phyloP scores from a whole-genome alignment of 148 eudicot genomes.

The Fagopyrum esculentum region DNA sequence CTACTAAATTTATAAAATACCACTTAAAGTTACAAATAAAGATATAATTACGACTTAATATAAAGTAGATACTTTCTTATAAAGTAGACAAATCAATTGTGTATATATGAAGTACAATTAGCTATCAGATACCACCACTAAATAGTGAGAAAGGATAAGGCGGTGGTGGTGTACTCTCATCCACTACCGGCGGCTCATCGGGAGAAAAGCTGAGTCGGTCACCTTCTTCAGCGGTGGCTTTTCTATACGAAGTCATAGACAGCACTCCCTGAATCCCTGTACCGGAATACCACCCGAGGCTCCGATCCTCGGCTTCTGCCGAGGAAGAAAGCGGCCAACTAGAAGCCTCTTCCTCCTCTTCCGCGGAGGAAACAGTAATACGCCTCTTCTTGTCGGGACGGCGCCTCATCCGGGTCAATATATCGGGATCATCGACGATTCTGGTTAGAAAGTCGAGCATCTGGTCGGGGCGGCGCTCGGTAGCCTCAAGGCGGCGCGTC shows the following conservation, averaged over 20 bases:
- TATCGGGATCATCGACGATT: slow-evolving; percentile 40
- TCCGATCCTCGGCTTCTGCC: background rate
- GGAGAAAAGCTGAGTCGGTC: background rate
- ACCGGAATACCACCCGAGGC: background rate
- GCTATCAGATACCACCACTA: slow-evolving; percentile 40
- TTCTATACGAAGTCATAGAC: background rate
- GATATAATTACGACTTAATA: too few species aligned
- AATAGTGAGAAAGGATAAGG: slow-evolving; percentile 79
- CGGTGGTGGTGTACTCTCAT: slow-evolving; percentile 25
- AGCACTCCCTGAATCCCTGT: background rate
- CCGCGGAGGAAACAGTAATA: slow-evolving; percentile 20
- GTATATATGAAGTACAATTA: too few species aligned
- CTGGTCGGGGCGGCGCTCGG: slow-evolving; percentile 45
- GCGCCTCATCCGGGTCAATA: slow-evolving; percentile 28
- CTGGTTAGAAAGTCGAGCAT: slow-evolving; percentile 39
- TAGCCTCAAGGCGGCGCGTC: slow-evolving; percentile 37
- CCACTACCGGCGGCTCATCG: background rate
- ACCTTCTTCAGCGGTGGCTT: background rate
- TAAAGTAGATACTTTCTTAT: too few species aligned
- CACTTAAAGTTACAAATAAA: too few species aligned
- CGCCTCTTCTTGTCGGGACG: slow-evolving; percentile 39
- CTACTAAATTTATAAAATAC: too few species aligned
- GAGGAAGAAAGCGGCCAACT: background rate
- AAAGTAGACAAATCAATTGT: too few species aligned
- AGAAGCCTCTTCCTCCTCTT: background rate